Conservation (phyloP, 2,329 filamentous ascomycete species). For the Pseudogymnoascus sp. region DNA sequence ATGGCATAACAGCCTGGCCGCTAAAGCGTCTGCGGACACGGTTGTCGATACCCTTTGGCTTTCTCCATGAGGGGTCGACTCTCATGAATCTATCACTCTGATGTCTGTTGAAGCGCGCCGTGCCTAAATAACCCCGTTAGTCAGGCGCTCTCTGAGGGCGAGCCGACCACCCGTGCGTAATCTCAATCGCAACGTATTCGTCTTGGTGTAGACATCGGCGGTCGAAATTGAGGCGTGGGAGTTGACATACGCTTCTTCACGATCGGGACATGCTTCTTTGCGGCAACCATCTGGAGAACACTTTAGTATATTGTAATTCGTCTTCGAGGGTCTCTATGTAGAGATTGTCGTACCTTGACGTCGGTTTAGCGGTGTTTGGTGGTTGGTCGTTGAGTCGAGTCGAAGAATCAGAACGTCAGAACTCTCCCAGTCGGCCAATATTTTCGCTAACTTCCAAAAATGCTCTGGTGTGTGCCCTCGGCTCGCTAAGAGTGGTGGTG, state of each 20-base stretch:
- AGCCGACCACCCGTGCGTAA: neutral
- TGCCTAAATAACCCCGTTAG: constrained; percentile 51
- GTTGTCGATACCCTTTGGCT: constrained; percentile 99
- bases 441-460: constrained; percentile 11
- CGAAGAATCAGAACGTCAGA: constrained; percentile 3
- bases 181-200: neutral
- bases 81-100: constrained; percentile 97
- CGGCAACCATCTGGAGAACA: constrained; percentile 77
- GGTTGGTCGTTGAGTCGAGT: constrained; percentile 10
- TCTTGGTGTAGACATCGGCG: neutral
- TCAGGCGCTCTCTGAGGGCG: constrained; percentile 25
- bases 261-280: constrained; percentile 99
- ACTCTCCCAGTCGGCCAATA: constrained; percentile 7
- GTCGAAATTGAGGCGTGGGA: constrained; percentile 12
- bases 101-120: constrained; percentile 92
- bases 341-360: constrained; percentile 23
- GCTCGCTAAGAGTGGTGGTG: constrained; percentile 20
- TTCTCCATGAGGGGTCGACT: constrained; percentile 87
- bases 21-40: constrained; percentile 95
- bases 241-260: constrained; percentile 96
- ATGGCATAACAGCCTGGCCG: constrained; percentile 93
- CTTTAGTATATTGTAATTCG: constrained; percentile 7
- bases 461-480: constrained; percentile 11
- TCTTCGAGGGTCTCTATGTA: neutral
- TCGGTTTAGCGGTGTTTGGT: neutral